A percentile compares a stretch with the other conserved stretches of the same genome.
Evolutionary conservation across 306 rosid genomes (phyloP).

Genomic region (Prunus campanulata): DNA sequence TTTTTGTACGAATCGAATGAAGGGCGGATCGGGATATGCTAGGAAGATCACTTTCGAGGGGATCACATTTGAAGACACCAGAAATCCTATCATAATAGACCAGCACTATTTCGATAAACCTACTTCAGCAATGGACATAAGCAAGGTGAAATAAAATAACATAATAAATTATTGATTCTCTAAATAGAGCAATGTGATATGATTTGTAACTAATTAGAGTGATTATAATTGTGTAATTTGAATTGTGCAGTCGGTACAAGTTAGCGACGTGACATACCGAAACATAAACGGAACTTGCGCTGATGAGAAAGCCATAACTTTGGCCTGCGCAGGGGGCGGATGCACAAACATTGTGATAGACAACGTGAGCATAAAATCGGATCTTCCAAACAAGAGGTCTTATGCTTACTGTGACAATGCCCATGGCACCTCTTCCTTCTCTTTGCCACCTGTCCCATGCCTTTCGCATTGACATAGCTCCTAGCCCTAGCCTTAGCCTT

Average conservation of each 20-base stretch:
- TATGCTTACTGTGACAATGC: conserved; percentile 3
- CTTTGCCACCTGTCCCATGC: not conserved
- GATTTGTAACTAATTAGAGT: too few species aligned
- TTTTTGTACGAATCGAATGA: too few species aligned
- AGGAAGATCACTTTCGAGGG: not conserved
- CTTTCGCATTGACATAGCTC: not conserved
- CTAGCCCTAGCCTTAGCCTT: too few species aligned
- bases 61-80: not conserved
- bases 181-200: not conserved
- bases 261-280: conserved; percentile 2
- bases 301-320: not conserved
- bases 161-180: too few species aligned
- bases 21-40: conserved; percentile 18
- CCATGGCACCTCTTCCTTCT: not conserved
- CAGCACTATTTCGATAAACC: not conserved
- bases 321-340: not conserved
- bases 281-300: not conserved
- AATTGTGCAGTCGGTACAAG: not conserved
- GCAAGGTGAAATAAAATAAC: not conserved
- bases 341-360: conserved; percentile 4
- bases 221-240: too few species aligned
- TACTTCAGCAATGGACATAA: not conserved
- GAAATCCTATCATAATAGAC: conserved; percentile 12
- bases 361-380: not conserved
- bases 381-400: not conserved